Evolutionary conservation across 192 early-diverging fungal species (phyloP).

Genomic region (Coemansia sp.): DNA sequence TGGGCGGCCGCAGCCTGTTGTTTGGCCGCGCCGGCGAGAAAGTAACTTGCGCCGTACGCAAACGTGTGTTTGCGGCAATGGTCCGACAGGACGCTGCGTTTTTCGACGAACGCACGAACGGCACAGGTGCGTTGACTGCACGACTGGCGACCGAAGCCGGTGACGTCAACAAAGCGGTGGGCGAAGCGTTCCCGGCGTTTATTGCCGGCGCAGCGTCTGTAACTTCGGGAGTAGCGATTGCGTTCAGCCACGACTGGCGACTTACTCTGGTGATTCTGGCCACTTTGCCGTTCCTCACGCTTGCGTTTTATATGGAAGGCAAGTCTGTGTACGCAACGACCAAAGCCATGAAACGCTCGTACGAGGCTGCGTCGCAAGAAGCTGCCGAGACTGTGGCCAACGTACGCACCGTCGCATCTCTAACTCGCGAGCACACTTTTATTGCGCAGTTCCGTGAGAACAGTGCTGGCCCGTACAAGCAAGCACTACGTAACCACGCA

Average conservation of each 20-base stretch:
- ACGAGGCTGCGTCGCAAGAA: slow-evolving; percentile 77
- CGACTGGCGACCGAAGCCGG: slow-evolving; percentile 78
- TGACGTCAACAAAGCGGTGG: slow-evolving; percentile 58
- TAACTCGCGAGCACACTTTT: slow-evolving; percentile 74
- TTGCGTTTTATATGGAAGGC: slow-evolving; percentile 39
- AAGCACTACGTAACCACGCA: slow-evolving; percentile 63
- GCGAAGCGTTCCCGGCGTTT: slow-evolving; percentile 45
- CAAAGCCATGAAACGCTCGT: slow-evolving; percentile 65
- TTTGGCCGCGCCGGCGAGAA: slow-evolving; percentile 69
- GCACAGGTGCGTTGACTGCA: slow-evolving; percentile 79
- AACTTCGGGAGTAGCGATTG: slow-evolving; percentile 57
- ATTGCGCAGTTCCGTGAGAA: slow-evolving; percentile 61
- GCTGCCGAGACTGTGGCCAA: slow-evolving; percentile 82
- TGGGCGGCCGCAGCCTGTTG: slow-evolving; percentile 56
- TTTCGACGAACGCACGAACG: slow-evolving; percentile 78
- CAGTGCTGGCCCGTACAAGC: slow-evolving; percentile 66
- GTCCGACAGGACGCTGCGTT: slow-evolving; percentile 85
- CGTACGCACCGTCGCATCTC: slow-evolving; percentile 82
- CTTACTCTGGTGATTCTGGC: slow-evolving; percentile 75
- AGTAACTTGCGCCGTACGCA: slow-evolving; percentile 70
- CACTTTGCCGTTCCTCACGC: slow-evolving; percentile 60
- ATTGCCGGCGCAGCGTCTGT: slow-evolving; percentile 24
- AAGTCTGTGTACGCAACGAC: slow-evolving; percentile 45
- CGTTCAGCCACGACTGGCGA: slow-evolving; percentile 76
- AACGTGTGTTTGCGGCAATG: slow-evolving; percentile 66